Base-by-base conservation (phyloP, 2,329 filamentous ascomycete species). In the Curvularia sp. region DNA sequence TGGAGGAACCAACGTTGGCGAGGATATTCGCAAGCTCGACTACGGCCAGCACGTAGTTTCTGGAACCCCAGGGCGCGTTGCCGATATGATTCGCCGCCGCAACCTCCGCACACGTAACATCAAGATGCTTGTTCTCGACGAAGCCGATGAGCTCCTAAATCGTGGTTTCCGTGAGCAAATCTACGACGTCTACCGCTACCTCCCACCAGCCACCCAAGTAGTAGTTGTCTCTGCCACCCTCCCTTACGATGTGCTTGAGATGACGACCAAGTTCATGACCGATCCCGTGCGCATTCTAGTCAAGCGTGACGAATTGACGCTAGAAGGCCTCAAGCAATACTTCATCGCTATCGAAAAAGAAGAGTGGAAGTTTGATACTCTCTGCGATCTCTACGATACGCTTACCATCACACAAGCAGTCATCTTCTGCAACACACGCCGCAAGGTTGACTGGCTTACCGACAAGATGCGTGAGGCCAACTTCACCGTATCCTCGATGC, bases 201-300 rank as follows among this genome's bases (percentile, higher is more conserved):
- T 99, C 0, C 95, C 95, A 15, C 95, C 93, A 25, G 93, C 94
- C 5, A 99, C 95, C 1, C 95, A 99, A 79, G 95, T 98, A n/a
- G 95, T 98, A 2, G 92, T 99, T 27, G 92, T 99, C 68, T 97
- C 92, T 53, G 95, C 95, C 64, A 99, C 95, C 3, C 88, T 99
- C 32, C 95, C 95, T 45, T 96, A 98, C 83, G 95, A 99, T 75
- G 95, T 99, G 19, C 87, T 99, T 52, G 94, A 98, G 79, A 97
- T 99, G 91, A 99, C 95, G 30, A 98, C 94, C 68, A 98, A 98
- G 80, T 99, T 99, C 85, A 99, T 99, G 95, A 97, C 92, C 25
- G 94, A 98, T 72, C 94, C 94, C 0, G 94, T 97, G 45, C 90
- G 94, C 66, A 96, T 98, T 74, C 86, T 98, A 25, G 94, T 98